Evolutionary conservation across 768 basidiomycete species (phyloP).

Genomic region (Suillus discolor): DNA sequence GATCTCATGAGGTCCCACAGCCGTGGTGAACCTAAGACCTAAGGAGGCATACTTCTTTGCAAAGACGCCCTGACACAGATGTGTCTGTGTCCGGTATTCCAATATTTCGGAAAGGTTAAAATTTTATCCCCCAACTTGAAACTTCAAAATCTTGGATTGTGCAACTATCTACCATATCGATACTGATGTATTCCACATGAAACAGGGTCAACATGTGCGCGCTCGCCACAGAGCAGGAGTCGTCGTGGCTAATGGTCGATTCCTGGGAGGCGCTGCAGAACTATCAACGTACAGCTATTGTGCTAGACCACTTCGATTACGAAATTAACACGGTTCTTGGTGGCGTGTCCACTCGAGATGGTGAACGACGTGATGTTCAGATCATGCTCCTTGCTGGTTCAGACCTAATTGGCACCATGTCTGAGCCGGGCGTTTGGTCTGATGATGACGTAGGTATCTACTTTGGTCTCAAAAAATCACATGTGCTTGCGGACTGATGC

Average conservation of each 20-base stretch:
- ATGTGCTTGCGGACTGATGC: conserved; percentile 10
- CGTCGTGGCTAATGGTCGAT: conserved; percentile 96
- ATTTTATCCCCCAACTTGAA: conserved; percentile 9
- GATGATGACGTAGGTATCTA: conserved; percentile 78
- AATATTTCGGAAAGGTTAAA: conserved; percentile 7
- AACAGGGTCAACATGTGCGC: conserved; percentile 84
- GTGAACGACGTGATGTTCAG: conserved; percentile 72
- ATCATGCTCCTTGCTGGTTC: conserved; percentile 96
- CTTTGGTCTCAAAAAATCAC: conserved; percentile 5
- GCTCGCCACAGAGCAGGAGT: conserved; percentile 86
- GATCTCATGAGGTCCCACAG: neutral
- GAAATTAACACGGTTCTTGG: conserved; percentile 87
- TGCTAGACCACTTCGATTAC: conserved; percentile 95
- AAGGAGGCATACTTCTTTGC: neutral
- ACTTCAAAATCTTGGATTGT: conserved; percentile 6
- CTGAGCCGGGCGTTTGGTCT: conserved; percentile 97
- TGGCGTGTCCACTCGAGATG: conserved; percentile 73
- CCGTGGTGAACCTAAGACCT: neutral
- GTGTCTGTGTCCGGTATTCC: conserved; percentile 9
- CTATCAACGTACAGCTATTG: conserved; percentile 95
- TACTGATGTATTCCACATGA: conserved; percentile 29
- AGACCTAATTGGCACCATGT: conserved; percentile 96
- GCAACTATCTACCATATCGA: conserved; percentile 2
- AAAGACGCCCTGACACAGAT: neutral
- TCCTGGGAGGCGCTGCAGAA: conserved; percentile 97